These are phyloP conservation scores for Colletotrichum tropicale DNA, from an alignment of 2,329 filamentous ascomycete genomes.

Conservation along the genomic window DNA sequence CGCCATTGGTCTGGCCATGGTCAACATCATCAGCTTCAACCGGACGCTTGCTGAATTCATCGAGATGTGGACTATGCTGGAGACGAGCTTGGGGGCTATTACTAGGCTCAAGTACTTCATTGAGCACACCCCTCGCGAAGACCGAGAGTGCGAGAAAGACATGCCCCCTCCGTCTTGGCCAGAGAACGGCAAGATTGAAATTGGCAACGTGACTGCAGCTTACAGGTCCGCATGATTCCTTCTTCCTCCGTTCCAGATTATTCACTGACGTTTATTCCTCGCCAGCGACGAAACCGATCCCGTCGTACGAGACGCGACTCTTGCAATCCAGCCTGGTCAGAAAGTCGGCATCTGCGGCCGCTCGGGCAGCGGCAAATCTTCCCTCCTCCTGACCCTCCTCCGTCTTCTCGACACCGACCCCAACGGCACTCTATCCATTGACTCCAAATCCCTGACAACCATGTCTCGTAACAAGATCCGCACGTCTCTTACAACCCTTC, in stretches of 20 bases:
- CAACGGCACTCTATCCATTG: conserved; percentile 40
- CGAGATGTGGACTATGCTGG: conserved; percentile 37
- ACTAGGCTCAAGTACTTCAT: conserved; percentile 33
- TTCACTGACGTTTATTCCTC: conserved; percentile 16
- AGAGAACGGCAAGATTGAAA: conserved; percentile 26
- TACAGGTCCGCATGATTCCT: conserved; percentile 22
- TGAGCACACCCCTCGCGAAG: conserved; percentile 29
- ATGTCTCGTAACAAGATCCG: conserved; percentile 48
- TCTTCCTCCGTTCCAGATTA: not conserved
- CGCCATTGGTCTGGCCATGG: conserved; percentile 32
- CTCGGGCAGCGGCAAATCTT: conserved; percentile 58
- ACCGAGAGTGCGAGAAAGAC: conserved; percentile 10
- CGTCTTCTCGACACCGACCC: conserved; percentile 48
- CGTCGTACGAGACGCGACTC: conserved; percentile 21
- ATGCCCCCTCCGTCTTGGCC: conserved; percentile 29
- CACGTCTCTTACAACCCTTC: conserved; percentile 45
- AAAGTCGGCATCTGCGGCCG: conserved; percentile 57
- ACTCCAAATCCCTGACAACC: conserved; percentile 43
- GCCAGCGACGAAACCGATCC: conserved; percentile 23
- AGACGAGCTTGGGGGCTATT: conserved; percentile 40
- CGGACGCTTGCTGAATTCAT: conserved; percentile 35
- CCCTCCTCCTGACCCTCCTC: conserved; percentile 50
- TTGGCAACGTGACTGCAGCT: conserved; percentile 28
- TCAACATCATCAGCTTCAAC: conserved; percentile 30
- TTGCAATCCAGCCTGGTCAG: conserved; percentile 37